phyloP scores from a whole-genome alignment of 202 grass and related monocot genomes.

The Panicum hallii region DNA sequence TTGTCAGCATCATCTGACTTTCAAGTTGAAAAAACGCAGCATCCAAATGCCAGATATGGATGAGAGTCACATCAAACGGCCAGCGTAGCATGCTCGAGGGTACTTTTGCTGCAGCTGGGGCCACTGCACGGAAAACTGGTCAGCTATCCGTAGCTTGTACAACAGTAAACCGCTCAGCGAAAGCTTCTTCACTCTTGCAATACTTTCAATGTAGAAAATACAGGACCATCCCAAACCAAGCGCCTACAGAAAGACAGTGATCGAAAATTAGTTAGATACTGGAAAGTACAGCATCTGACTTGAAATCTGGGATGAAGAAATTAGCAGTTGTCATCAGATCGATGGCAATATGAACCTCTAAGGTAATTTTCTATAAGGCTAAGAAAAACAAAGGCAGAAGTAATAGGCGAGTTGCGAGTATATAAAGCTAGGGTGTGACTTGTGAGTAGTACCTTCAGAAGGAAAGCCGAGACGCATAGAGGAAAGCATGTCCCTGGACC shows the following conservation, averaged over 20 bases:
- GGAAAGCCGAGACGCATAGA: conserved; percentile 74
- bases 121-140: conserved; percentile 94
- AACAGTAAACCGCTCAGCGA: conserved; percentile 84
- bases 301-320: background rate
- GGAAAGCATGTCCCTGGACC: conserved; percentile 94
- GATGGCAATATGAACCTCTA: background rate
- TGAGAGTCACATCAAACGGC: conserved; percentile 68
- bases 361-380: background rate
- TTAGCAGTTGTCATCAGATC: background rate
- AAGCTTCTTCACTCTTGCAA: conserved; percentile 86
- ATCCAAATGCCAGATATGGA: background rate
- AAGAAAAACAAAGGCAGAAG: background rate
- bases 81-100: conserved; percentile 55
- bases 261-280: conserved; percentile 7
- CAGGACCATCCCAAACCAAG: conserved; percentile 77
- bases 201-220: conserved; percentile 93
- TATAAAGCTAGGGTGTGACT: conserved; percentile 6
- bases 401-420: background rate
- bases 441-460: conserved; percentile 73
- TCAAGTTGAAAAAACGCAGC: background rate
- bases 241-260: conserved; percentile 55
- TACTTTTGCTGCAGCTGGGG: conserved; percentile 71
- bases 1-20: background rate
- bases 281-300: background rate
- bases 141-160: conserved; percentile 78